Percentiles rank a stretch among this genome's conserved stretches.
These are phyloP conservation scores for Thermomyces lanuginosus DNA, from an alignment of 2,329 filamentous ascomycete species.

Conservation along the genomic window DNA sequence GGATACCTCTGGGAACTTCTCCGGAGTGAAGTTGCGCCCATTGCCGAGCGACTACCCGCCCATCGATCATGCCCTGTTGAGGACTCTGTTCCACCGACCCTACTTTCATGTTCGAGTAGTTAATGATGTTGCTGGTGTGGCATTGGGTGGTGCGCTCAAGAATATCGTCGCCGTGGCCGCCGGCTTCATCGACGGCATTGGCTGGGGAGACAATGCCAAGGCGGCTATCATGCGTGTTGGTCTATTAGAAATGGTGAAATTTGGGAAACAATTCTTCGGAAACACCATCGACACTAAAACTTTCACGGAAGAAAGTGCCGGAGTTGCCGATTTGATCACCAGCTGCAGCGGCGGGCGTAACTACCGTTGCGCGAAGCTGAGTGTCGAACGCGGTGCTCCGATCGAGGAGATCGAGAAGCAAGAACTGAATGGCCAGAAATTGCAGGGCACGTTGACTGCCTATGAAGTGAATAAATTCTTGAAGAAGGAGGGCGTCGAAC, in stretches of 20 bases:
- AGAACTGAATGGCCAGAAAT: slow-evolving; percentile 89
- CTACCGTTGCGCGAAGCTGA: slow-evolving; percentile 82
- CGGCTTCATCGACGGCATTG: slow-evolving; percentile 85
- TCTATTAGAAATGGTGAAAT: slow-evolving; percentile 89
- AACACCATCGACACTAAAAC: slow-evolving; percentile 65
- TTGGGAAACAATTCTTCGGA: slow-evolving; percentile 84
- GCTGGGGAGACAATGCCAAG: slow-evolving; percentile 98
- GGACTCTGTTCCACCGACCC: slow-evolving; percentile 77
- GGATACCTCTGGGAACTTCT: slow-evolving; percentile 50
- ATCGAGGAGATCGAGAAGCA: slow-evolving; percentile 77
- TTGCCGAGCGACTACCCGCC: slow-evolving; percentile 71
- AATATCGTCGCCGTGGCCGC: slow-evolving; percentile 91
- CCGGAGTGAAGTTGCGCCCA: slow-evolving; percentile 54
- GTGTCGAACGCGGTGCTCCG: slow-evolving; percentile 58
- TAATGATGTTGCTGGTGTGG: slow-evolving; percentile 89
- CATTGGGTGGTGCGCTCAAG: slow-evolving; percentile 84
- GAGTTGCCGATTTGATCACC: slow-evolving; percentile 60
- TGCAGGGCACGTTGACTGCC: slow-evolving; percentile 87
- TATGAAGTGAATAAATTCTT: slow-evolving; percentile 83
- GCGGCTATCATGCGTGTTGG: slow-evolving; percentile 97
- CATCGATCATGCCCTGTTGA: slow-evolving; percentile 68
- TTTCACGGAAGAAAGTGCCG: slow-evolving; percentile 64
- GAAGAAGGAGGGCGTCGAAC: slow-evolving; percentile 57
- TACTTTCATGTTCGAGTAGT: slow-evolving; percentile 97
- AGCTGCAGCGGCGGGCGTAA: slow-evolving; percentile 85